Evolutionary conservation across 2,329 filamentous ascomycete genomes (phyloP).

Genomic region (Arthrobotrys sinensis): DNA sequence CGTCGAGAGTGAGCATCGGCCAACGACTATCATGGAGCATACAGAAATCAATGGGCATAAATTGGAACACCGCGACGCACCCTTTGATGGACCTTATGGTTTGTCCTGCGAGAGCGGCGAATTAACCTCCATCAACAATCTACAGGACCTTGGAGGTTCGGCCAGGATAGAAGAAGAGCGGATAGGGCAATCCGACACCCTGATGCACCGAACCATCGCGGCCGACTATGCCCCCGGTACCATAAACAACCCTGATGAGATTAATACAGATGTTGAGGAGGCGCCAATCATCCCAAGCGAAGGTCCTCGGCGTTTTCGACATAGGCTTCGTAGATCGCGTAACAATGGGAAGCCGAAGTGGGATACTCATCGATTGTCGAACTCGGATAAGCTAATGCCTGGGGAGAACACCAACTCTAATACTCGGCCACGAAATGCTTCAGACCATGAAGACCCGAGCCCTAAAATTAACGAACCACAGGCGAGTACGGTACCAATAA

Average conservation of each 20-base stretch:
- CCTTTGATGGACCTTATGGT: background rate
- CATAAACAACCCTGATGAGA: background rate
- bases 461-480: background rate
- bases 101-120: background rate
- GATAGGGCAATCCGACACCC: background rate
- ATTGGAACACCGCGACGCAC: background rate
- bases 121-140: background rate
- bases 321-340: constrained; percentile 19
- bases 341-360: background rate
- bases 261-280: constrained; percentile 9
- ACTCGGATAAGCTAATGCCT: background rate
- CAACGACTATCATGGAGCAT: background rate
- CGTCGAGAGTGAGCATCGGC: background rate
- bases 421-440: background rate
- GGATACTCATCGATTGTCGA: background rate
- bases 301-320: constrained; percentile 37
- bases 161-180: background rate
- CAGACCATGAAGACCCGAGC: background rate
- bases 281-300: background rate
- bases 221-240: background rate
- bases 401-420: background rate
- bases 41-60: background rate
- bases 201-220: background rate
- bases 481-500: background rate
- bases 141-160: background rate